phyloP scores from a whole-genome alignment of 2,329 filamentous ascomycete genomes.

The Alternaria ethzedia region DNA sequence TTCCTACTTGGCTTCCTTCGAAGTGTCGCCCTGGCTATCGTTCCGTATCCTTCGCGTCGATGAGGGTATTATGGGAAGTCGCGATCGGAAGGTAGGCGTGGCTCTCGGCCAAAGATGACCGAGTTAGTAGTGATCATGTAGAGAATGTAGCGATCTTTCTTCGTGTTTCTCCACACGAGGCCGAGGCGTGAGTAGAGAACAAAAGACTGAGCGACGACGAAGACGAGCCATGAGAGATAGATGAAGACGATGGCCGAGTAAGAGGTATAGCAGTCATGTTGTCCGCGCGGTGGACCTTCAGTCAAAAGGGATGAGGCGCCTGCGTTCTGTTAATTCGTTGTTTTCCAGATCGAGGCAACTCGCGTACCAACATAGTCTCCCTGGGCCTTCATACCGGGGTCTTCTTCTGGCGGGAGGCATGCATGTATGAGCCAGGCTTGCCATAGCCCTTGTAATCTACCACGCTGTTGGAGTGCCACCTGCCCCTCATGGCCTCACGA shows the following conservation, averaged over 20 bases:
- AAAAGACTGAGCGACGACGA: constrained; percentile 65
- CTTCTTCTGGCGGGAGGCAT: neutral
- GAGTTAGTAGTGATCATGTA: constrained; percentile 62
- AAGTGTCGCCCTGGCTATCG: neutral
- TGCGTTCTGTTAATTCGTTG: neutral
- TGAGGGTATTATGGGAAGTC: neutral
- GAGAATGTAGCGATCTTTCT: constrained; percentile 50
- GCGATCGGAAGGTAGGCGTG: neutral
- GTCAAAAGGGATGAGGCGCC: neutral
- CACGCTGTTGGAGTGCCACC: neutral
- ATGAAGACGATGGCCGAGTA: constrained; percentile 51
- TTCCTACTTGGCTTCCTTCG: neutral
- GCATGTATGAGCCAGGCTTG: neutral
- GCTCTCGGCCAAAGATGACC: constrained; percentile 54
- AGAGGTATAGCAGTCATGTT: constrained; percentile 19
- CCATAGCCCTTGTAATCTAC: neutral
- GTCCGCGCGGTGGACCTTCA: neutral
- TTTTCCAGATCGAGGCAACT: neutral
- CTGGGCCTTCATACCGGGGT: neutral
- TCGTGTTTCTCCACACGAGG: constrained; percentile 55
- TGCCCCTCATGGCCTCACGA: neutral
- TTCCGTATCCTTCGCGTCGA: neutral
- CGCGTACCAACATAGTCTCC: neutral
- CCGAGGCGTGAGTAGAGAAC: constrained; percentile 68
- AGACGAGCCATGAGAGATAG: constrained; percentile 62